Base-by-base conservation (phyloP, 1,284 basidiomycete genomes). In the Trametes sp. region DNA sequence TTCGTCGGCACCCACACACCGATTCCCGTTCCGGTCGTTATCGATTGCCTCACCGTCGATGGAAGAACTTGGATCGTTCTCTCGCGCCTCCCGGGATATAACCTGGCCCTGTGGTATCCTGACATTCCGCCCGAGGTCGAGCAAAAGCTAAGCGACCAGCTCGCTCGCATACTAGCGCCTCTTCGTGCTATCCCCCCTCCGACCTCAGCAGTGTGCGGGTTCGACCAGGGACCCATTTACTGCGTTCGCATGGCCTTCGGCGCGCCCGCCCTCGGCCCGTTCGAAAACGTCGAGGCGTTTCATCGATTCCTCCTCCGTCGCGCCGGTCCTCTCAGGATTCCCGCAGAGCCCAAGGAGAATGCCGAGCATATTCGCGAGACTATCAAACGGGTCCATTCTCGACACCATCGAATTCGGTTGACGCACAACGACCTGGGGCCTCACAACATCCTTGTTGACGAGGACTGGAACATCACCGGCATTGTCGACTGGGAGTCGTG, bases 401-500 rank as follows among this genome's bases (percentile, higher is more conserved):
- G 54, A 6, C 21, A 54, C 7, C 54, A 62, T 21, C 62, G 62
- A 8, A 54, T 66, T 2, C 59, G 61, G 33, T 57, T 71, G 38
- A 68, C 66, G 13, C 72, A 73, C 55, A 67, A 65, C 21, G 72
- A 73, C 49, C 60, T 73, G 1, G 57, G 54, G 7, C 55, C 65
- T 11, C 63, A 68, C 21, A 73, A 72, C 42, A 66, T 74, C 19
- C 54, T 73, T 23, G 60, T 71, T 13, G 59, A 67, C 29, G 64
- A 63, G 0, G 57, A 65, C 7, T 66, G 65, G 44, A 64, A 62
- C 28, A 62, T 73, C 46, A 60, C 66, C 2, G 72, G 65, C 14
- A 69, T 74, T 24, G 54, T 73, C 41, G 73, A 74, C 51, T 74
- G 70, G 71, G 70, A 74, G 51, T 58, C 56, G 21, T 63, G 65